Percentiles rank a stretch among this genome's conserved stretches.
These are phyloP conservation scores for Pouteria campechiana DNA, from an alignment of 179 eudicot genomes.

Conservation along the genomic window DNA sequence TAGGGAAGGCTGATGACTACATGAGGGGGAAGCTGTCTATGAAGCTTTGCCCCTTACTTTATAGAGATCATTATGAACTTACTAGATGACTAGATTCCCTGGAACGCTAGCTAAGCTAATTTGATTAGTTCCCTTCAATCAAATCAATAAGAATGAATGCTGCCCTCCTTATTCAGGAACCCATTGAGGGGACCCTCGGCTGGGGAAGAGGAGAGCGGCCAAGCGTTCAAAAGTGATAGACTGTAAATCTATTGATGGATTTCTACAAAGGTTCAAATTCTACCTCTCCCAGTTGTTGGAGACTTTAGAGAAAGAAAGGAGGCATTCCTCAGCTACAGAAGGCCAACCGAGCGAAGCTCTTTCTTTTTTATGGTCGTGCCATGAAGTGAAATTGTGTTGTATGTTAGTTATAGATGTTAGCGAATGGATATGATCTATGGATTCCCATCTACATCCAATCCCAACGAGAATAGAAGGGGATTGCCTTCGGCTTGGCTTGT, in stretches of 20 bases:
- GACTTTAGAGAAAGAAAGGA: too few relatives aligned
- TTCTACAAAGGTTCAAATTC: too few relatives aligned
- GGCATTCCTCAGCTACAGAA: neutral
- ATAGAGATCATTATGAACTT: conserved; percentile 1
- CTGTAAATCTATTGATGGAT: neutral
- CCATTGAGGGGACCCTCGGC: neutral
- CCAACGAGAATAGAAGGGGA: conserved; percentile 13
- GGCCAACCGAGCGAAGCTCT: conserved; percentile 5
- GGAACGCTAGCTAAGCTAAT: neutral
- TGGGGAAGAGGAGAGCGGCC: neutral
- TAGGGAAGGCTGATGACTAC: neutral
- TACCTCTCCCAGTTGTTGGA: too few relatives aligned
- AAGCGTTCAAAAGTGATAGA: neutral
- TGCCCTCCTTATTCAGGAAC: neutral
- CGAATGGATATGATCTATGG: conserved; percentile 8
- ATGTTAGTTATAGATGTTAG: conserved; percentile 7
- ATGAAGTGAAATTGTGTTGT: neutral
- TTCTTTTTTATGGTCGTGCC: neutral
- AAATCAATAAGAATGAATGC: neutral
- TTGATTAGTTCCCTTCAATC: neutral
- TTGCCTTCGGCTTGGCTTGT: conserved; percentile 9
- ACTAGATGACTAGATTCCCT: conserved; percentile 4
- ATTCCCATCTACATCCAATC: conserved; percentile 13
- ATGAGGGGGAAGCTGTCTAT: neutral
- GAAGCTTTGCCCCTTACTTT: conserved; percentile 1